Conservation (phyloP, 1,284 basidiomycete genomes). For the Ustilago trichophora region DNA sequence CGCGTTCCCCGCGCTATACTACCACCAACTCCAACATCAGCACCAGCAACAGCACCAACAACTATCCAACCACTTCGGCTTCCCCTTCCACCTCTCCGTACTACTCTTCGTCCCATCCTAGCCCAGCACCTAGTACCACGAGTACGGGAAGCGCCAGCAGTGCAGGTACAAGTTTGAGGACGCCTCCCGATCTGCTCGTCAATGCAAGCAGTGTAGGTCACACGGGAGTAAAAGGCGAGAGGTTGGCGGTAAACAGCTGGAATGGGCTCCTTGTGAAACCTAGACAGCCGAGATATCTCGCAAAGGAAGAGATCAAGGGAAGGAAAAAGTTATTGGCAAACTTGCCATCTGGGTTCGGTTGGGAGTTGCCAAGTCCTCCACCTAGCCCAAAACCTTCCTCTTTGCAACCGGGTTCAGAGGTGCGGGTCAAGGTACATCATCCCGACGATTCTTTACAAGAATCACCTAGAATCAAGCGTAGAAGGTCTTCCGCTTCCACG, state of each 20-base stretch:
- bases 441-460: too few relatives aligned
- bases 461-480: too few relatives aligned
- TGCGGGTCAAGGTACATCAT: too few relatives aligned
- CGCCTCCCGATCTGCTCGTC: slow-evolving; percentile 53
- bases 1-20: too few relatives aligned
- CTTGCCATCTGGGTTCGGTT: neutral
- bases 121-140: slow-evolving; percentile 12
- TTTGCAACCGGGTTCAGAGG: too few relatives aligned
- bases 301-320: slow-evolving; percentile 10
- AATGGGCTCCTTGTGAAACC: slow-evolving; percentile 23
- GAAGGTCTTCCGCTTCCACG: too few relatives aligned
- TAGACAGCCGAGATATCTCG: neutral
- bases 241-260: slow-evolving; percentile 32
- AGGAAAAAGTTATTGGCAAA: slow-evolving; percentile 8
- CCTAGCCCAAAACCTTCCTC: slow-evolving; percentile 12
- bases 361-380: slow-evolving; percentile 28
- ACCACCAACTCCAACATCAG: too few relatives aligned
- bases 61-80: neutral
- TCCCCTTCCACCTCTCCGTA: slow-evolving; percentile 23
- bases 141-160: neutral
- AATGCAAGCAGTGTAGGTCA: slow-evolving; percentile 30
- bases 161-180: slow-evolving; percentile 28
- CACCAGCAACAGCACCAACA: neutral
- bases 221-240: neutral
- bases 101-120: slow-evolving; percentile 27